Conservation (phyloP, 2,329 filamentous ascomycete species). For the Apiospora phragmitis region DNA sequence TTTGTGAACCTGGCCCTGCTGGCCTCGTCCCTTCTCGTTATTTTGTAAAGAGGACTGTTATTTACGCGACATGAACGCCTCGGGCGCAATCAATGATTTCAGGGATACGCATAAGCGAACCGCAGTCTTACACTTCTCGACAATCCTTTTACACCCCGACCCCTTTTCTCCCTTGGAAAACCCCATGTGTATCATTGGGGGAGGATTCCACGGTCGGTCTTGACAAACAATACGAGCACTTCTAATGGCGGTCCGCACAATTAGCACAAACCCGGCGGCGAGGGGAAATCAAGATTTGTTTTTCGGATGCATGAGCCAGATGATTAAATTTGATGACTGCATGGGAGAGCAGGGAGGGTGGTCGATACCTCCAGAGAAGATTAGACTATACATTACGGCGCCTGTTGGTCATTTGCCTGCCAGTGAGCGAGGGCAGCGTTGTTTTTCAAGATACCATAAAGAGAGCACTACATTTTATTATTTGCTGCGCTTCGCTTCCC, state of each 20-base stretch:
- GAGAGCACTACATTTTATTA: not conserved
- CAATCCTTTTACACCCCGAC: not conserved
- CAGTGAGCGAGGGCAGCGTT: constrained; percentile 7
- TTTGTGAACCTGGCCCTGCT: constrained; percentile 29
- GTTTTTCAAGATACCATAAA: constrained; percentile 7
- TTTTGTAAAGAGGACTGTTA: constrained; percentile 28
- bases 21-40: constrained; percentile 26
- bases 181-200: not conserved
- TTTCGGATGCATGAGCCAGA: not conserved
- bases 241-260: constrained; percentile 3
- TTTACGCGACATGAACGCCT: not conserved
- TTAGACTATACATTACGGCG: constrained; percentile 3
- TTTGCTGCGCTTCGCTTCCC: not conserved
- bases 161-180: not conserved
- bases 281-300: not conserved
- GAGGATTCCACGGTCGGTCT: not conserved
- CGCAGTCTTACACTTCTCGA: not conserved
- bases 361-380: not conserved
- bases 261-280: constrained; percentile 10
- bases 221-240: not conserved
- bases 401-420: not conserved
- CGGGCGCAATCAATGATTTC: not conserved
- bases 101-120: not conserved
- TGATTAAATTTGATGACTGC: constrained; percentile 13
- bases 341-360: constrained; percentile 1